Conservation (phyloP, 768 basidiomycete genomes). For the Coprinopsis cinerea region DNA sequence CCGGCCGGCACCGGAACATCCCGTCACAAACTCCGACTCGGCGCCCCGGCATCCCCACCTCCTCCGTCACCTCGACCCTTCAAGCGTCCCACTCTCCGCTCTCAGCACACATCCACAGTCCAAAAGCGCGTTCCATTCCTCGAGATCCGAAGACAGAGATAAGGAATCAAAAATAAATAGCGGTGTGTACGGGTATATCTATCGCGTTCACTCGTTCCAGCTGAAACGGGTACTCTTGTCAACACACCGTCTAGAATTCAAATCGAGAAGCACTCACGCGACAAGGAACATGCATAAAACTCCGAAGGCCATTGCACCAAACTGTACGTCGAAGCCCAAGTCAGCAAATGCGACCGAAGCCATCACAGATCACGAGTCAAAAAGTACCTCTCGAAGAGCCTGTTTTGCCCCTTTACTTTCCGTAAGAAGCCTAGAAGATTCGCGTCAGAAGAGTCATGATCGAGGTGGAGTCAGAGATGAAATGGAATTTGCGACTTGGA, state of each 20-base stretch:
- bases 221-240: conserved; percentile 1
- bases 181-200: no score
- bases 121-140: no score
- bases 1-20: conserved; percentile 12
- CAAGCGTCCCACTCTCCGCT: background rate
- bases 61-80: background rate
- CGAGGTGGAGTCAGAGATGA: no score
- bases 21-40: conserved; percentile 4
- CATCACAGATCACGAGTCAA: conserved; percentile 6
- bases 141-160: background rate
- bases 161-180: background rate
- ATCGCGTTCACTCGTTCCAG: conserved; percentile 14
- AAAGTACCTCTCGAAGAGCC: conserved; percentile 77
- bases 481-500: no score
- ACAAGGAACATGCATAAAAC: conserved; percentile 90
- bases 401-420: conserved; percentile 87
- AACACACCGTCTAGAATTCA: conserved; percentile 5
- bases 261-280: conserved; percentile 54
- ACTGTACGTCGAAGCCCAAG: conserved; percentile 40
- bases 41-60: background rate
- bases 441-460: no score
- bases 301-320: conserved; percentile 87
- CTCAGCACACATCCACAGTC: background rate
- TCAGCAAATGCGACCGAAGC: conserved; percentile 4
- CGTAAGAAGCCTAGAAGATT: conserved; percentile 55